A percentile compares a stretch with the other conserved stretches of the same genome.
Conservation (phyloP, 768 basidiomycete species). For the Phylloporus arenicola region DNA sequence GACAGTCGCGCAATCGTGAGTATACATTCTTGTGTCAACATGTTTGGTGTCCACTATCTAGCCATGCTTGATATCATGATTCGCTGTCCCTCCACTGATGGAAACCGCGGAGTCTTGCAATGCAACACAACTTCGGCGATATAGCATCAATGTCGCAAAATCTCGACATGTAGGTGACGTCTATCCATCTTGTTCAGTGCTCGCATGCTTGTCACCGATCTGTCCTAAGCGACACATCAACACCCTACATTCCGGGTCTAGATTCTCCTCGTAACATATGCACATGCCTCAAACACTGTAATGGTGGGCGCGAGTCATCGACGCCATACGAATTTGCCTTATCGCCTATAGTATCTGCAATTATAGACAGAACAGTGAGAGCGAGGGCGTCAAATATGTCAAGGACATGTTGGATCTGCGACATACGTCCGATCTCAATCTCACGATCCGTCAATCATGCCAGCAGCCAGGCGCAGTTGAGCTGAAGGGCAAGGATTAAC, state of each 20-base stretch:
- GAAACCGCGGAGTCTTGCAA: background rate
- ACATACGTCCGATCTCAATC: background rate
- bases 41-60: too few relatives aligned
- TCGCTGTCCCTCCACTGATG: too few relatives aligned
- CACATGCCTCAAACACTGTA: too few relatives aligned
- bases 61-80: too few relatives aligned
- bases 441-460: background rate
- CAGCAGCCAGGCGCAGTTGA: background rate
- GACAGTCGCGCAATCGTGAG: background rate
- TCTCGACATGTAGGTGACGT: background rate
- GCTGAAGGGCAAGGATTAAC: background rate
- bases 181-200: background rate
- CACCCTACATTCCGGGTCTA: slow-evolving; percentile 7
- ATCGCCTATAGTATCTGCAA: background rate
- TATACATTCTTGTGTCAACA: background rate
- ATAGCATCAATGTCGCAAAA: background rate
- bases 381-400: background rate
- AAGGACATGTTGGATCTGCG: background rate
- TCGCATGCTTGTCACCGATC: too few relatives aligned
- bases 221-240: too few relatives aligned
- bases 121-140: background rate
- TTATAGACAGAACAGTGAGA: background rate
- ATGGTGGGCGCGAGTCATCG: background rate
- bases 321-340: background rate
- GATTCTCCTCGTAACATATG: background rate